Evolutionary conservation across 2,329 filamentous ascomycete species (phyloP).

Genomic region (Reticulascus tulasneorum): DNA sequence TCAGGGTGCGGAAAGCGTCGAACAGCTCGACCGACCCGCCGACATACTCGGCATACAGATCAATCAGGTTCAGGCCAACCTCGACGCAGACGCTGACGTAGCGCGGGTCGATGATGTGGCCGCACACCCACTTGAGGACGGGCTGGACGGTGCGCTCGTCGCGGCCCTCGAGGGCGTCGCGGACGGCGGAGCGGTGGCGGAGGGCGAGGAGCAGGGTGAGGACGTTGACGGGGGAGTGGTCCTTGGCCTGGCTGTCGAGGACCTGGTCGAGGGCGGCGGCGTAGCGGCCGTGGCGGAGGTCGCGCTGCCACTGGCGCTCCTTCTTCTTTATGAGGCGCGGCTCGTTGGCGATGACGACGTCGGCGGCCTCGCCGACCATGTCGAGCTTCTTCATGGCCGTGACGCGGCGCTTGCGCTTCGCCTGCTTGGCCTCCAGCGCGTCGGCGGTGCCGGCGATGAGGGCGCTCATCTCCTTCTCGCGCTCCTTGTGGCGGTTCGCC

Average conservation of each 20-base stretch:
- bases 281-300: slow-evolving; percentile 76
- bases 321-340: slow-evolving; percentile 54
- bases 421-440: slow-evolving; percentile 67
- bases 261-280: slow-evolving; percentile 74
- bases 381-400: slow-evolving; percentile 59
- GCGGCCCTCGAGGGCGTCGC: slow-evolving; percentile 72
- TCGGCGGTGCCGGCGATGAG: slow-evolving; percentile 74
- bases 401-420: slow-evolving; percentile 60
- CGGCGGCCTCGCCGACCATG: slow-evolving; percentile 76
- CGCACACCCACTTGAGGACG: slow-evolving; percentile 76
- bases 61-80: slow-evolving; percentile 74
- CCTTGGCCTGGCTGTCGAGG: slow-evolving; percentile 45
- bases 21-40: slow-evolving; percentile 71
- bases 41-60: slow-evolving; percentile 80
- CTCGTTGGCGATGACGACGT: slow-evolving; percentile 83
- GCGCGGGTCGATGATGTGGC: slow-evolving; percentile 76
- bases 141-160: slow-evolving; percentile 80
- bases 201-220: slow-evolving; percentile 80
- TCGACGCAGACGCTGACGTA: slow-evolving; percentile 80
- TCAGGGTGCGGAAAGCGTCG: slow-evolving; percentile 63
- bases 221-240: slow-evolving; percentile 54
- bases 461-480: slow-evolving; percentile 80
- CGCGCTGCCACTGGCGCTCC: slow-evolving; percentile 73
- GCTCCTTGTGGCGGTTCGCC: slow-evolving; percentile 70
- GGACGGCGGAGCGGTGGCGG: slow-evolving; percentile 80